Evolutionary conservation across 306 rosid genomes (phyloP).

Genomic region (Inga oerstediana): DNA sequence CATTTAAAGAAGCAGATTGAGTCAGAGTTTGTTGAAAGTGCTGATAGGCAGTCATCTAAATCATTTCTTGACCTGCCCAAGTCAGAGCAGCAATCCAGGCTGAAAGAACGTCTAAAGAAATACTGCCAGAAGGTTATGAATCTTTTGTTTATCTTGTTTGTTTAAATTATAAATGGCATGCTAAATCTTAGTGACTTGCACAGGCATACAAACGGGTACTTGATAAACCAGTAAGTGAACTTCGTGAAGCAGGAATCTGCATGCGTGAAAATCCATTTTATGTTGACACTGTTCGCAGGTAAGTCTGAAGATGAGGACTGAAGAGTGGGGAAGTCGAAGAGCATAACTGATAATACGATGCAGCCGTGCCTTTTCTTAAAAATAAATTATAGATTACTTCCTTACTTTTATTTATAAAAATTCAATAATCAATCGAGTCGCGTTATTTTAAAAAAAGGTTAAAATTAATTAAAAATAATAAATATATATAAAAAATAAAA

Average conservation of each 20-base stretch:
- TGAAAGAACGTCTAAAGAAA: slow-evolving; percentile 90
- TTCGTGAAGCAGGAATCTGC: slow-evolving; percentile 97
- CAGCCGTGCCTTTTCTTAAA: too few relatives aligned
- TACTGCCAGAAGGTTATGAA: slow-evolving; percentile 90
- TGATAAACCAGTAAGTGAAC: slow-evolving; percentile 86
- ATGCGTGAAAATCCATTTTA: slow-evolving; percentile 99
- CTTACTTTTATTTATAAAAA: too few relatives aligned
- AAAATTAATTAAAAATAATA: too few relatives aligned
- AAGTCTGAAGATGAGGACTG: too few relatives aligned
- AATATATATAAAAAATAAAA: too few relatives aligned
- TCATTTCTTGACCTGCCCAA: slow-evolving; percentile 93
- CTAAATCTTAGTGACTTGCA: slow-evolving; percentile 42
- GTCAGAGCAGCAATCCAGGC: slow-evolving; percentile 79
- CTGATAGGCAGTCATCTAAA: slow-evolving; percentile 57
- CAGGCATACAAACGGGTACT: slow-evolving; percentile 95
- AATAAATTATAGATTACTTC: too few relatives aligned
- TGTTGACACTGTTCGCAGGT: slow-evolving; percentile 99
- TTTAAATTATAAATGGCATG: slow-evolving; percentile 35
- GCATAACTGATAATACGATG: too few relatives aligned
- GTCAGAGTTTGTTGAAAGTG: slow-evolving; percentile 78
- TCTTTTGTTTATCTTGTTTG: slow-evolving; percentile 30
- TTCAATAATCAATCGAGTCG: too few relatives aligned
- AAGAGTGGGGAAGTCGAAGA: too few relatives aligned
- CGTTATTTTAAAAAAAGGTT: too few relatives aligned
- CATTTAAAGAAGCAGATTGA: slow-evolving; percentile 93